These are phyloP conservation scores for Trichomonas tenax DNA, from an alignment of 208 protist genomes.

Conservation along the genomic window DNA sequence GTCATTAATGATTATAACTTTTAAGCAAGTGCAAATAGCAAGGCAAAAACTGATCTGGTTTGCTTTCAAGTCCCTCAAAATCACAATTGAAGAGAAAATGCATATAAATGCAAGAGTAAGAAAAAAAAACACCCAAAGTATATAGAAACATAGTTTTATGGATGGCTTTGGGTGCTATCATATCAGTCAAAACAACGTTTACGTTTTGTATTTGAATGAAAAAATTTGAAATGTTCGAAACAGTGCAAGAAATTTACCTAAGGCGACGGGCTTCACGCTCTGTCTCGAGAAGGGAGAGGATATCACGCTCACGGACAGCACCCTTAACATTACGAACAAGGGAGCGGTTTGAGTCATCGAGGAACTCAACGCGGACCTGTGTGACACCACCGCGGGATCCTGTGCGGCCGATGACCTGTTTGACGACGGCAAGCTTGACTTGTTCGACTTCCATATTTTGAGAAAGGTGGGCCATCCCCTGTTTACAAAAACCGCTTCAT, in stretches of 20 bases:
- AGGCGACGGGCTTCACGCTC: constrained; percentile 97
- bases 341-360: constrained; percentile 65
- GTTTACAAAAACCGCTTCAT: not conserved
- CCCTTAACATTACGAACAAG: constrained; percentile 99
- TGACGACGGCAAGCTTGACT: constrained; percentile 77
- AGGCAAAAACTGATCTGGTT: no score
- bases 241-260: constrained; percentile 67
- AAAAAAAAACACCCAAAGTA: no score
- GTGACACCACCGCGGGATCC: constrained; percentile 97
- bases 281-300: constrained; percentile 95
- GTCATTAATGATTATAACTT: no score
- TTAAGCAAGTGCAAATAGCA: no score
- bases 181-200: no score
- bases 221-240: no score
- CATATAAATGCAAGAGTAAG: no score
- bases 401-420: constrained; percentile 91
- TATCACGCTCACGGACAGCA: constrained; percentile 89
- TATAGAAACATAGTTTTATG: no score
- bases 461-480: not conserved
- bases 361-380: constrained; percentile 72
- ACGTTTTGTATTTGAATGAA: no score
- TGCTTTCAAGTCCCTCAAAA: no score
- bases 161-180: no score
- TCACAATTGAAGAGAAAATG: no score
- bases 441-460: constrained; percentile 22